Base-by-base conservation (phyloP, 2,329 filamentous ascomycete genomes). In the Dactylellina parvicollis region DNA sequence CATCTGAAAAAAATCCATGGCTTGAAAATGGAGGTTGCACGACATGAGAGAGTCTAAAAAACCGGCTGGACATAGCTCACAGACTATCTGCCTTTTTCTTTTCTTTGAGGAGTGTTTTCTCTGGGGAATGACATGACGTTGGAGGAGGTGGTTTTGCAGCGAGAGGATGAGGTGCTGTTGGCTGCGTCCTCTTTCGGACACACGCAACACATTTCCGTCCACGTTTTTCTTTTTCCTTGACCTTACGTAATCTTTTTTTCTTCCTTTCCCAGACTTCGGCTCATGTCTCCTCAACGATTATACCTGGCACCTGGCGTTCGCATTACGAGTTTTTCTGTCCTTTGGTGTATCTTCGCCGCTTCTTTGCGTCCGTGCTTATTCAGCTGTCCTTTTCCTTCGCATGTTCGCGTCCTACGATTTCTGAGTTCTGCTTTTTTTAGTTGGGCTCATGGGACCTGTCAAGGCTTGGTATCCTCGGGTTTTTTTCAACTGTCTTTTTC, bases 271-370 rank as follows among this genome's bases (percentile, higher is more conserved):
- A 18, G 14, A 40, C 26, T 54, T 52, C 14, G 4, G 4, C 22
- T 20, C 20, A 22, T 22, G 1, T 36, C 20, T 47, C 12, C 18
- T 50, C 38, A 14, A 50, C 34, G 46, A 62, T 42, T 46, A 71
- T 71, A 71, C 66, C 57, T 70, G 65, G 65, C 56, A 56, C 49
- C 52, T 54, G 67, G 67, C 59, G 67, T 72, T 72, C 44, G 59
- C 24, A 20, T 42, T 49, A 56, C 52, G 49, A 56, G 30, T 57
- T 28, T 47, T 34, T 9, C 34, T 16, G 30, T 34, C 18, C n/a
- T n/a, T 64, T 22, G 18, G 4, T 59, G 16, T 42, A 26, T 30
- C 42, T 44, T 59, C 49, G 34, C 42, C 54, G 59, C 59, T 64
- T 64, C 44, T 59, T 59, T 59, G 62, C 62, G 52, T 57, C n/a